phyloP scores from a whole-genome alignment of 2,329 filamentous ascomycete species.

The Tricladium varicosporioides region DNA sequence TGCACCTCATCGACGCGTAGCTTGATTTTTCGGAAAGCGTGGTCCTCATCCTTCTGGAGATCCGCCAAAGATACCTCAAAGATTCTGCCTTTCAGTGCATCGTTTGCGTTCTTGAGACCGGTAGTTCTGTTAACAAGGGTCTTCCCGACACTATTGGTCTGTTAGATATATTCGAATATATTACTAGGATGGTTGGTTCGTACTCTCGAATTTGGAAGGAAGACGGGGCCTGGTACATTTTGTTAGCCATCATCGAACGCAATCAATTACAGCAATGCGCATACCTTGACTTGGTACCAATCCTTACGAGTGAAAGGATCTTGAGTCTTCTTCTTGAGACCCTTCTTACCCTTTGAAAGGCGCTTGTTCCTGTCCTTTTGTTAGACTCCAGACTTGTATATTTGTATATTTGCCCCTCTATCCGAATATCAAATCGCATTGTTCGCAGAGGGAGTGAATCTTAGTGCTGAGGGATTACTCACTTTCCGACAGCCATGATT shows the following conservation, averaged over 20 bases:
- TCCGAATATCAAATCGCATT: conserved; percentile 3
- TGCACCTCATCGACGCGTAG: conserved; percentile 98
- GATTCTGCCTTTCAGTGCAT: conserved; percentile 97
- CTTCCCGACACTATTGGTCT: conserved; percentile 83
- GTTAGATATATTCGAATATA: conserved; percentile 33
- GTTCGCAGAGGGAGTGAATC: conserved; percentile 7
- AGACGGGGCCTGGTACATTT: conserved; percentile 69
- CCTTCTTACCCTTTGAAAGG: conserved; percentile 99
- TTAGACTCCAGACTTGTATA: conserved; percentile 26
- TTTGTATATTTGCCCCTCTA: conserved; percentile 21
- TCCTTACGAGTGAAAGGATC: conserved; percentile 99
- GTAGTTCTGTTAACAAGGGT: conserved; percentile 99
- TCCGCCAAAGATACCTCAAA: conserved; percentile 98
- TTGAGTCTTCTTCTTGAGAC: conserved; percentile 98
- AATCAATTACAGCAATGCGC: conserved; percentile 25
- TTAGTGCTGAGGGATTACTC: conserved; percentile 37
- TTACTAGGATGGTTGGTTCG: conserved; percentile 17
- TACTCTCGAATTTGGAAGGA: conserved; percentile 98
- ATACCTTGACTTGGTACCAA: conserved; percentile 96
- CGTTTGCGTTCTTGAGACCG: conserved; percentile 99
- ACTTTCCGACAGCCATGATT: conserved; percentile 84
- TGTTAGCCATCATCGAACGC: conserved; percentile 26
- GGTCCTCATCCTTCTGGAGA: conserved; percentile 99
- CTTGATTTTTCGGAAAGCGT: conserved; percentile 99
- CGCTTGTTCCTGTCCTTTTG: conserved; percentile 83